A percentile compares a stretch with the other conserved stretches of the same genome.
These are phyloP conservation scores for Tulasnella sp. DNA, from an alignment of 768 basidiomycete species.

Conservation along the genomic window DNA sequence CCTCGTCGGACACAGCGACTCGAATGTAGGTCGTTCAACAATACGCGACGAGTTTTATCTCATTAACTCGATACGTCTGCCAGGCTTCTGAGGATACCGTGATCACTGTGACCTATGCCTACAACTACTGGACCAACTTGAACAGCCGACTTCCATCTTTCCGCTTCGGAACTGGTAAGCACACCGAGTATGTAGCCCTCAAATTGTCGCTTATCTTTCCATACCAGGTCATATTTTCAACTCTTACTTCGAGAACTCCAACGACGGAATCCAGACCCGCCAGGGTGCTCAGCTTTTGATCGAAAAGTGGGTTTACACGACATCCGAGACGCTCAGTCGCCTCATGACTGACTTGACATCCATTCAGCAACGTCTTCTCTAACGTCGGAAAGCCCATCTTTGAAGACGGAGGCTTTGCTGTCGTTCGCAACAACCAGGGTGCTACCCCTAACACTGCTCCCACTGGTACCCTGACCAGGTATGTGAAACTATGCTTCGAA, in stretches of 20 bases:
- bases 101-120: neutral
- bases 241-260: neutral
- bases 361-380: conserved; percentile 6
- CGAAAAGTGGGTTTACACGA: too few species aligned
- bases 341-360: too few species aligned
- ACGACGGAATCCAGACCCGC: neutral
- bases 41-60: too few species aligned
- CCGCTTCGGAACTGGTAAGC: conserved; percentile 11
- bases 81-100: conserved; percentile 15
- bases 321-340: too few species aligned
- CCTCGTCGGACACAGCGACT: conserved; percentile 34
- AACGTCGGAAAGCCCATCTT: too few species aligned
- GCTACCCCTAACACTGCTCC: conserved; percentile 1
- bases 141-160: conserved; percentile 33
- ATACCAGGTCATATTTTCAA: too few species aligned
- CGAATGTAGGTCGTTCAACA: too few species aligned
- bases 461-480: neutral
- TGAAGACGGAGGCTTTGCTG: neutral
- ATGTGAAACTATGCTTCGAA: too few species aligned
- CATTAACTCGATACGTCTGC: too few species aligned
- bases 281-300: neutral
- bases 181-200: neutral
- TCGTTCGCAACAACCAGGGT: neutral
- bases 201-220: too few species aligned
- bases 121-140: conserved; percentile 23